Evolutionary conservation across 345 rosid genomes (phyloP).

Genomic region (Gossypioides kirkii): DNA sequence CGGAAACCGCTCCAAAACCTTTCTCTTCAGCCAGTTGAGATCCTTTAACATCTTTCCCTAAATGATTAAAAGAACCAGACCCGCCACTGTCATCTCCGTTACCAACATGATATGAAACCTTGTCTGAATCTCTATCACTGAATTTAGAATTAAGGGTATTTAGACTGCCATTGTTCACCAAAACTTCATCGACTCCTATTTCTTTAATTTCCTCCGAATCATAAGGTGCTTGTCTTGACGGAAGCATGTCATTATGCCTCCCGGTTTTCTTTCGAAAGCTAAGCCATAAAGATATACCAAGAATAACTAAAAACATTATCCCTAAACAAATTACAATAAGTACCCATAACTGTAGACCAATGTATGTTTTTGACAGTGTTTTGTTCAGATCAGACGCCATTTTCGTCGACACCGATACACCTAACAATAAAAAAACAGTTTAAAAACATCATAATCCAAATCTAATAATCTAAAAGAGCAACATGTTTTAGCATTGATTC

Average conservation of each 20-base stretch:
- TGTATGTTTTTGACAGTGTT: constrained; percentile 46
- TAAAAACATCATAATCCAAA: background rate
- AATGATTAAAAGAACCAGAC: constrained; percentile 51
- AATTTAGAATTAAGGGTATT: constrained; percentile 43
- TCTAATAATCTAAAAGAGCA: background rate
- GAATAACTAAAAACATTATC: constrained; percentile 45
- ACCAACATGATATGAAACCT: constrained; percentile 41
- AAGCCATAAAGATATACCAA: constrained; percentile 67
- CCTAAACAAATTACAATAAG: constrained; percentile 55
- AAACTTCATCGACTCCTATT: constrained; percentile 70
- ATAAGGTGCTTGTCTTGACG: constrained; percentile 39
- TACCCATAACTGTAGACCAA: constrained; percentile 69
- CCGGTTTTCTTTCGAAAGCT: constrained; percentile 63
- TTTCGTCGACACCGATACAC: constrained; percentile 24
- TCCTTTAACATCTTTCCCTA: constrained; percentile 39
- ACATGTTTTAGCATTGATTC: background rate
- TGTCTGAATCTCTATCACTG: constrained; percentile 60
- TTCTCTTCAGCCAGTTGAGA: constrained; percentile 49
- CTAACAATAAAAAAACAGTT: constrained; percentile 20
- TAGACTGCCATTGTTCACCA: constrained; percentile 44
- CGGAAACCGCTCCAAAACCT: constrained; percentile 24
- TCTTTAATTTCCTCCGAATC: constrained; percentile 81
- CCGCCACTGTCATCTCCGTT: constrained; percentile 53
- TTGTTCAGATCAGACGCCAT: constrained; percentile 64
- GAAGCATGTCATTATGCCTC: constrained; percentile 39